Base-by-base conservation (phyloP, 73 alveolate species). In the Paramecium caudatum region DNA sequence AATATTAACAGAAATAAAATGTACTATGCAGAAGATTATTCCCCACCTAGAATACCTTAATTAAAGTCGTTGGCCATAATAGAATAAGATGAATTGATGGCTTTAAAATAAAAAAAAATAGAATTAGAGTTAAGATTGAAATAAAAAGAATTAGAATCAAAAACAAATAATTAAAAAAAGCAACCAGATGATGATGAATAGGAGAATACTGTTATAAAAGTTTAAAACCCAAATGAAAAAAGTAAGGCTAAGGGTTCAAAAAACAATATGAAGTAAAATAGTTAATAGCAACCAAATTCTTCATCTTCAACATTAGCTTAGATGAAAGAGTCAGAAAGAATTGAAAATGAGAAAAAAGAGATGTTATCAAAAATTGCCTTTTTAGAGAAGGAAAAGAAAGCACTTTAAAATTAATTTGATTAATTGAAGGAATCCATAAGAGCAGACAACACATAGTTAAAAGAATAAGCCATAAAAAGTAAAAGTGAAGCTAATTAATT, bases 401-500 rank as follows among this genome's bases (percentile, higher is more conserved):
- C n/a, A n/a, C 9, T 6, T 39, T 39, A 39, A 39, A 39, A 39
- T 39, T 9, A 6, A 5, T 55, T 55, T 55, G 80, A 55, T 5
- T 55, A 55, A 63, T 12, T 70, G 32, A 70, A 70, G 15, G 87
- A 70, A 41, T 17, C 37, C 3, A 70, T 70, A 12, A 70, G 87
- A 37, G 41, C 36, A 34, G 87, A 70, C 16, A 70, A 70, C 37
- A 45, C 37, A 17, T 37, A 70, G 13, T 36, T 70, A 3, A 70
- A 70, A 16, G 87, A 70, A 41, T 34, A 70, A 37, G 62, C 63
- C 21, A 45, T 74, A 16, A 74, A 45, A 74, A 74, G 65, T 45
- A 74, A 74, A 5, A 37, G 43, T 21, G 68, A 41, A 74, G 39
- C 69, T 0, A 45, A 5, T 0, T 19, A 33, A 3, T 19, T 74